These are phyloP conservation scores for Fusarium longipes DNA, from an alignment of 2,329 filamentous ascomycete genomes.

Conservation along the genomic window DNA sequence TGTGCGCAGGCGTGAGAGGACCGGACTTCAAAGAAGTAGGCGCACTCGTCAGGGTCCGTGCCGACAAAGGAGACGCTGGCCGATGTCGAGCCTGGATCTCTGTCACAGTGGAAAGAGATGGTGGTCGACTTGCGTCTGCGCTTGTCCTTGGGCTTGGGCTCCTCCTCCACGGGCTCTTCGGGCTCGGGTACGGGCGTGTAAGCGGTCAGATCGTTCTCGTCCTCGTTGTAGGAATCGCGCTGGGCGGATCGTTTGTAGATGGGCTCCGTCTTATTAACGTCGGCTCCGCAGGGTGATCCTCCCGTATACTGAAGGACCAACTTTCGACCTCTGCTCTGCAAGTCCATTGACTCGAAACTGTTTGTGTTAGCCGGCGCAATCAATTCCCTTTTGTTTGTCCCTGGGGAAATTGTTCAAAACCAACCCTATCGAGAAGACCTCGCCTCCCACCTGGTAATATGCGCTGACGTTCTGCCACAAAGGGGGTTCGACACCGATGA, in stretches of 20 bases:
- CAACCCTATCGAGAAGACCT: conserved; percentile 80
- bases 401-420: conserved; percentile 44
- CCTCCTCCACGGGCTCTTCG: conserved; percentile 34
- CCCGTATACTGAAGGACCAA: conserved; percentile 81
- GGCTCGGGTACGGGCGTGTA: conserved; percentile 30
- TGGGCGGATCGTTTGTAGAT: conserved; percentile 47
- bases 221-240: conserved; percentile 42
- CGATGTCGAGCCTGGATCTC: conserved; percentile 75
- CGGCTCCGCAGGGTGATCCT: conserved; percentile 77
- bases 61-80: conserved; percentile 87
- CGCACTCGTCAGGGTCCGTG: conserved; percentile 85
- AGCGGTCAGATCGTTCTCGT: conserved; percentile 34
- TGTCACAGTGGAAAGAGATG: conserved; percentile 93
- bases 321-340: conserved; percentile 74
- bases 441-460: conserved; percentile 74
- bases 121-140: conserved; percentile 78
- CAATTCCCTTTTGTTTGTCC: not conserved
- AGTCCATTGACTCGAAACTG: conserved; percentile 61
- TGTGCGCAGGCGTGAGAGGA: conserved; percentile 82
- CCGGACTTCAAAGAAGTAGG: conserved; percentile 95
- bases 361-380: conserved; percentile 23
- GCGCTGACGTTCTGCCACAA: conserved; percentile 81
- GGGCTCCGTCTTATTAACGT: conserved; percentile 51
- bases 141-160: conserved; percentile 37
- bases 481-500: conserved; percentile 71